A percentile compares a stretch with the other conserved stretches of the same genome.
phyloP scores from a whole-genome alignment of 805 yeast species.

The Priceomyces melissophilus region DNA sequence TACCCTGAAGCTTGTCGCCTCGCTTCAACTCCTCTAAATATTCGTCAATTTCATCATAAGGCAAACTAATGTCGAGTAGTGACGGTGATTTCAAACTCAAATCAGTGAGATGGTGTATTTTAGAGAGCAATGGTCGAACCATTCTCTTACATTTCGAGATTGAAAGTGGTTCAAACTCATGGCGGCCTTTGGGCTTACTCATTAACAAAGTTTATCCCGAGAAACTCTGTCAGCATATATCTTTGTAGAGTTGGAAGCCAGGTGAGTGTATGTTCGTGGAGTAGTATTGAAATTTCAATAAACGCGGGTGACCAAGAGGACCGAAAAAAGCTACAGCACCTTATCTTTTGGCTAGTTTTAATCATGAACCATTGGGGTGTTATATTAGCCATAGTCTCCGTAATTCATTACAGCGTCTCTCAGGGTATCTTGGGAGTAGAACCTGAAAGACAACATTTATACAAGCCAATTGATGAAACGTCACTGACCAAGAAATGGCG shows the following conservation, averaged over 20 bases:
- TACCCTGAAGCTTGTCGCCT: too few relatives aligned
- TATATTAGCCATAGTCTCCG: neutral
- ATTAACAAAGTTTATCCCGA: too few relatives aligned
- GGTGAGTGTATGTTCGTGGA: too few relatives aligned
- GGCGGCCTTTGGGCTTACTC: neutral
- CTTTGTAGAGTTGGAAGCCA: too few relatives aligned
- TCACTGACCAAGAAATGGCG: slow-evolving; percentile 42
- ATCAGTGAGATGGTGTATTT: slow-evolving; percentile 32
- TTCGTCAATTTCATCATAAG: neutral
- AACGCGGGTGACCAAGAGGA: too few relatives aligned
- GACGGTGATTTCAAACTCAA: slow-evolving; percentile 24
- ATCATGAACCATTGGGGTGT: neutral
- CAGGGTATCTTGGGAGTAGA: slow-evolving; percentile 30
- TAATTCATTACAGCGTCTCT: neutral
- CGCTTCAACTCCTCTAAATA: neutral
- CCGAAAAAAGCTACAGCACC: too few relatives aligned
- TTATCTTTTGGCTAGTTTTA: neutral
- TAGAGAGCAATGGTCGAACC: slow-evolving; percentile 34
- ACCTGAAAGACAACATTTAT: slow-evolving; percentile 39
- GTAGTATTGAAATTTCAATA: too few relatives aligned
- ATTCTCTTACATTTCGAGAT: slow-evolving; percentile 29
- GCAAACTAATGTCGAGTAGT: slow-evolving; percentile 11
- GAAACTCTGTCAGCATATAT: too few relatives aligned
- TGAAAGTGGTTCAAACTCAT: slow-evolving; percentile 8
- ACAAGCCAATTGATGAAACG: slow-evolving; percentile 48